Evolutionary conservation across 108 stramenopile species (phyloP).

Genomic region (Nitzschia sp.): DNA sequence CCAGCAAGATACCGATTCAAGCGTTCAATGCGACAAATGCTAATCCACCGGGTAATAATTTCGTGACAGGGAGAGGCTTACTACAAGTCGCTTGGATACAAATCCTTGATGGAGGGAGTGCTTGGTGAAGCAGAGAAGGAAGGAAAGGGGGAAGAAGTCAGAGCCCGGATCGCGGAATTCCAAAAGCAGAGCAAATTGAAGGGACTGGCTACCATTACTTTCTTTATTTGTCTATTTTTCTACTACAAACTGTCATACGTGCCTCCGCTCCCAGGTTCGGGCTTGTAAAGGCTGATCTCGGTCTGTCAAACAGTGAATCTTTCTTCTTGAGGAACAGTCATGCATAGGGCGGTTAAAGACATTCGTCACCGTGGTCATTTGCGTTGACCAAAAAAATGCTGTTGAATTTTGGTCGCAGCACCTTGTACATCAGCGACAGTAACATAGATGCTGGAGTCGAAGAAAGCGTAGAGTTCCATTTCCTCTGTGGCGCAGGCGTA

Average conservation of each 20-base stretch:
- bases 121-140: conserved; percentile 47
- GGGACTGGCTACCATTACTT: conserved; percentile 27
- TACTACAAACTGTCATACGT: conserved; percentile 29
- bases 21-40: background rate
- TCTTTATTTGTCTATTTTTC: conserved; percentile 21
- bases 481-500: conserved; percentile 48
- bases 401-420: conserved; percentile 48
- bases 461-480: conserved; percentile 65
- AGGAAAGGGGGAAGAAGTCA: conserved; percentile 39
- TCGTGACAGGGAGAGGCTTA: conserved; percentile 28
- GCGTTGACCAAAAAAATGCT: conserved; percentile 11
- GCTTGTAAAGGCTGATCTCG: conserved; percentile 3
- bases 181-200: conserved; percentile 21
- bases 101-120: conserved; percentile 36
- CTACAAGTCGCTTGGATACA: conserved; percentile 43
- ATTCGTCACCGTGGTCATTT: background rate
- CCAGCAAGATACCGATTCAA: background rate
- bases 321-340: too few relatives aligned
- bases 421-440: conserved; percentile 74
- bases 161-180: conserved; percentile 30
- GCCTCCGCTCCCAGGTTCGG: background rate
- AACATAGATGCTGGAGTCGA: conserved; percentile 62
- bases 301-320: too few relatives aligned
- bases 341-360: too few relatives aligned
- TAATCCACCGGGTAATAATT: background rate